Percentiles rank a stretch among this genome's conserved stretches.
Evolutionary conservation across 75 land plant species (phyloP).

Genomic region (Pseudotsuga menziesii): DNA sequence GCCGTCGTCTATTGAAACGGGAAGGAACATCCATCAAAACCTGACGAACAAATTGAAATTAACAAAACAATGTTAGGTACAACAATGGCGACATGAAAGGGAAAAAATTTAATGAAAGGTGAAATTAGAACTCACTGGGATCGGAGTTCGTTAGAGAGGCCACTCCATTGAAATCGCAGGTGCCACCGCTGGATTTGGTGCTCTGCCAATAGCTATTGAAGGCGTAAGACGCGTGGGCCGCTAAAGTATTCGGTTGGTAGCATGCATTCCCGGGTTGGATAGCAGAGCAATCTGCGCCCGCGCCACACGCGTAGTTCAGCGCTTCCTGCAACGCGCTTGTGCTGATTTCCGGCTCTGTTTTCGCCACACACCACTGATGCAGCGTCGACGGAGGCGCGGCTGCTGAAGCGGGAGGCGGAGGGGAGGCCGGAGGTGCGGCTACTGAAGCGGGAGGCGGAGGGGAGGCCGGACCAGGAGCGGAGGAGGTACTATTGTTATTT

Average conservation of each 20-base stretch:
- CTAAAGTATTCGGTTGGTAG: constrained; percentile 53
- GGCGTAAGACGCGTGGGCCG: constrained; percentile 59
- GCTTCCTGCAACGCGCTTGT: constrained; percentile 26
- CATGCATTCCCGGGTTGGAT: constrained; percentile 53
- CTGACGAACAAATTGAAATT: too few species aligned
- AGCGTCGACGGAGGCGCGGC: too few species aligned
- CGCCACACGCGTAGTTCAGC: constrained; percentile 66
- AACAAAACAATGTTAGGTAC: too few species aligned
- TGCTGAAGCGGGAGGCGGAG: too few species aligned
- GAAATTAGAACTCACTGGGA: too few species aligned
- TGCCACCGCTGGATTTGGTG: constrained; percentile 25
- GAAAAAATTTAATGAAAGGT: too few species aligned
- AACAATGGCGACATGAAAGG: neutral
- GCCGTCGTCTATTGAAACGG: too few species aligned
- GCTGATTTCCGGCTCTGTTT: constrained; percentile 18
- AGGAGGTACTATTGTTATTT: too few species aligned
- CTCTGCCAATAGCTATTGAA: constrained; percentile 61
- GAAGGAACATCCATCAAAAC: too few species aligned
- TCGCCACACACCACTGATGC: constrained; percentile 65
- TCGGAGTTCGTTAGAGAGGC: constrained; percentile 16
- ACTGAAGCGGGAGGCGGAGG: too few species aligned
- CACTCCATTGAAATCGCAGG: constrained; percentile 33
- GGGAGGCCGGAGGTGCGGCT: too few species aligned
- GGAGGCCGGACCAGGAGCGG: too few species aligned
- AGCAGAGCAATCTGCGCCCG: constrained; percentile 64